Base-by-base conservation (phyloP, 2,329 filamentous ascomycete genomes). In the Erysiphe pulchra region DNA sequence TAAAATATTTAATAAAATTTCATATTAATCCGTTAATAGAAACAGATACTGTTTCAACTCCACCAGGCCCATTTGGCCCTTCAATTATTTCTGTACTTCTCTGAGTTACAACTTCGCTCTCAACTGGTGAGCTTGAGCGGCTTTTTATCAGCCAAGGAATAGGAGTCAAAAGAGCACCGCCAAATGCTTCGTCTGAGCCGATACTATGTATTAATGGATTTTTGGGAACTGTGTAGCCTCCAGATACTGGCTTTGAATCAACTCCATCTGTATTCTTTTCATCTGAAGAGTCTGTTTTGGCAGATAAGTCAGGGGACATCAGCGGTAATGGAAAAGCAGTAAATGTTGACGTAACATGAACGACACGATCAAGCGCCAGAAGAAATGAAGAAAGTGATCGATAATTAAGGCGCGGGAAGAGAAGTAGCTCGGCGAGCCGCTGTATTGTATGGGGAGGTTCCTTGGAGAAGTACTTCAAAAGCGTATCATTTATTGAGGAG, bases 391-490 rank as follows among this genome's bases (percentile, higher is more conserved):
- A 75, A 2, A 95, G 69, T 45, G 76, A 80, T 49, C 72, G 75
- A 64, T 95, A 94, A 61, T 93, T 80, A 46, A 70, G 69, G 49
- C 67, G 77, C 1, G 90, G 90, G 24, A 68, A 63, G 33, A 92
- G 67, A 4, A 93, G 66, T 30, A 95, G 76, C 65, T 98, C 90
- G 18, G 85, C 75, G 18, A 98, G 71, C 36, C 90, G 80, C 62
- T 98, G 90, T 50, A 94, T 72, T 2, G 90, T 95, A 59, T 95
- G 84, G 0, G 90, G 90, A 1, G 90, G 87, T 53, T 80, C 72
- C 2, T 67, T 65, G 18, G 71, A 58, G 61, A 98, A 98, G 52
- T 70, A 71, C 2, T 65, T 67, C 44, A 62, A 66, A 36, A 93
- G 65, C 14, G 77, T 75, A 6, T 61, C 60, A 36, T 62, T 68